These are phyloP conservation scores for Quercus variabilis DNA, from an alignment of 306 rosid genomes.

Conservation along the genomic window DNA sequence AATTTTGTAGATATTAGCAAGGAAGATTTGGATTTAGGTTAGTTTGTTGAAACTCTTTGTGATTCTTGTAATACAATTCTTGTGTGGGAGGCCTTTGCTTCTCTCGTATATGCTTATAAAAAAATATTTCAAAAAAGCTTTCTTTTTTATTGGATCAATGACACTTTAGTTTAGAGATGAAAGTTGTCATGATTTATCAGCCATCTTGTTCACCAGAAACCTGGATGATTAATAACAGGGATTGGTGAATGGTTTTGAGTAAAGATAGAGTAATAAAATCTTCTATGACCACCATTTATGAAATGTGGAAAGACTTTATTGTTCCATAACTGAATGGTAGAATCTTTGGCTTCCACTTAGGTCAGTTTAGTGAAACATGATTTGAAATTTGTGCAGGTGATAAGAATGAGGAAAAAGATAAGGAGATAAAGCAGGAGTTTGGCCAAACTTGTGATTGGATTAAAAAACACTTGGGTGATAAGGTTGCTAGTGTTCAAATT, in stretches of 20 bases:
- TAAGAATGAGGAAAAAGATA: constrained; percentile 85
- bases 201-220: background rate
- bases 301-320: background rate
- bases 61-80: background rate
- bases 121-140: background rate
- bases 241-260: background rate
- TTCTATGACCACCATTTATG: background rate
- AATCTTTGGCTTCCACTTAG: background rate
- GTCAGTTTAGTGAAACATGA: background rate
- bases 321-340: background rate
- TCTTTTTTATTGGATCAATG: constrained; percentile 9
- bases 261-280: background rate
- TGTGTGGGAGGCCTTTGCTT: background rate
- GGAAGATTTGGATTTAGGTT: constrained; percentile 95
- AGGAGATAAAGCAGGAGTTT: constrained; percentile 82
- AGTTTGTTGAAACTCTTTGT: background rate
- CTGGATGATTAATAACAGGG: background rate
- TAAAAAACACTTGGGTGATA: constrained; percentile 85
- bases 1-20: constrained; percentile 94
- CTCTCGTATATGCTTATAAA: background rate
- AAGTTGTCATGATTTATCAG: background rate
- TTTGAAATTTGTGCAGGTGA: constrained; percentile 57
- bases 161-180: background rate
- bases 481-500: constrained; percentile 89
- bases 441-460: constrained; percentile 93